A percentile compares a stretch with the other conserved stretches of the same genome.
Conservation (phyloP, 352 stramenopile genomes). For the Pythium aristosporum region DNA sequence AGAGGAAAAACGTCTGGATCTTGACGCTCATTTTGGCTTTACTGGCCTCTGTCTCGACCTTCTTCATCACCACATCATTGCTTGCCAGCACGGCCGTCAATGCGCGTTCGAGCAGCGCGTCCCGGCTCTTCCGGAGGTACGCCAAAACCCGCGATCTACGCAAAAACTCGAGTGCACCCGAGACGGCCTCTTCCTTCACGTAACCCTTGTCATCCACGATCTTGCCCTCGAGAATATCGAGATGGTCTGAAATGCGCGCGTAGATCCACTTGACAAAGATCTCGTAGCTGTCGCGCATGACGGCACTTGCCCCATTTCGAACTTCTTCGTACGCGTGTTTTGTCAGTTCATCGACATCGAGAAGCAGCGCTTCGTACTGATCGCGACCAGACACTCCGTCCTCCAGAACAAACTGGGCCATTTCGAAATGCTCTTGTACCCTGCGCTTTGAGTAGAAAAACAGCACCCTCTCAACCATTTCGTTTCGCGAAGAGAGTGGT, state of each 20-base stretch:
- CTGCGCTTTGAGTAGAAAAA: constrained; percentile 66
- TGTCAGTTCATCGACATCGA: constrained; percentile 48
- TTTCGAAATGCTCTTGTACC: constrained; percentile 61
- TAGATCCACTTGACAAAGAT: constrained; percentile 62
- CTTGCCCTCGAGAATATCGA: constrained; percentile 49
- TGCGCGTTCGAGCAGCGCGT: constrained; percentile 36
- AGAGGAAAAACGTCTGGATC: constrained; percentile 54
- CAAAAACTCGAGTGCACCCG: constrained; percentile 39
- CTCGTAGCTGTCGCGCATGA: constrained; percentile 53
- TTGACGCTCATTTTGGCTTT: constrained; percentile 60
- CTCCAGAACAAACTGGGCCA: constrained; percentile 43
- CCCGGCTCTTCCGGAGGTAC: constrained; percentile 51
- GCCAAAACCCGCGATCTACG: constrained; percentile 37
- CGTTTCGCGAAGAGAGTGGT: constrained; percentile 54
- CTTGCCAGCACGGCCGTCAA: constrained; percentile 47
- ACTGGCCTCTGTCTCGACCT: constrained; percentile 48
- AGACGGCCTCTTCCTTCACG: constrained; percentile 44
- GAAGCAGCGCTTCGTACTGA: constrained; percentile 46
- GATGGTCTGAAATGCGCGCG: constrained; percentile 34
- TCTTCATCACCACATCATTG: constrained; percentile 49
- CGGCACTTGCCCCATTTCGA: constrained; percentile 31
- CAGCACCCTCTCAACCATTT: constrained; percentile 62
- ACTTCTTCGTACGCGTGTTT: constrained; percentile 62
- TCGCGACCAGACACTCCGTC: constrained; percentile 15
- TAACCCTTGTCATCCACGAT: constrained; percentile 19